Conservation (phyloP, 306 rosid genomes). For the Pyrus bretschneideri region DNA sequence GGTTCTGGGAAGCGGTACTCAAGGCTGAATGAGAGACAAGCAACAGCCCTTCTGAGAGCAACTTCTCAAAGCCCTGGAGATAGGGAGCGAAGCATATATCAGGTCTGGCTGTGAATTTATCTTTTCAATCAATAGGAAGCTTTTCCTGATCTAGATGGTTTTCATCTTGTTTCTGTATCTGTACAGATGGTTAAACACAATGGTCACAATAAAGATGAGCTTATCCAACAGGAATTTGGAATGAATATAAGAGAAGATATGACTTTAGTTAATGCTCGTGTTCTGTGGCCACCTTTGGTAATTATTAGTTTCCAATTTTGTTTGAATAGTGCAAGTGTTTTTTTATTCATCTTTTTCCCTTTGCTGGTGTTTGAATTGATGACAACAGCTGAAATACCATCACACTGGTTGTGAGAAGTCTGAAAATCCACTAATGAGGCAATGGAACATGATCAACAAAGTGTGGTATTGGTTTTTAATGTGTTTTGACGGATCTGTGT, state of each 20-base stretch:
- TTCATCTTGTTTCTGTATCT: too few species aligned
- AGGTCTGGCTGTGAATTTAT: conserved; percentile 10
- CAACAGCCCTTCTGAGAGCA: conserved; percentile 43
- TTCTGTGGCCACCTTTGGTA: conserved; percentile 53
- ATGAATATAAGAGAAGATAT: conserved; percentile 28
- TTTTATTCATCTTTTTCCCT: too few species aligned
- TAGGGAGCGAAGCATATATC: conserved; percentile 11
- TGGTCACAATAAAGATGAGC: conserved; percentile 9
- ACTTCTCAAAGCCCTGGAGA: conserved; percentile 58
- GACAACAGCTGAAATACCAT: conserved; percentile 40
- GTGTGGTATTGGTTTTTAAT: conserved; percentile 18
- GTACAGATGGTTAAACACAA: conserved; percentile 27
- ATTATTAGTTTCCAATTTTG: too few species aligned
- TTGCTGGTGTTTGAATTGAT: too few species aligned
- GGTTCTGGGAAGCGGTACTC: conserved; percentile 60
- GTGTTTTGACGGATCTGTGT: too few species aligned
- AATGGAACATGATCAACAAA: conserved; percentile 85
- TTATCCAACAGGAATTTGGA: conserved; percentile 33
- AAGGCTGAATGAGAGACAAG: conserved; percentile 51
- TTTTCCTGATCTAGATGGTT: too few species aligned
- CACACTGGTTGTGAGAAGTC: conserved; percentile 26
- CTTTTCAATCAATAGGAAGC: not conserved
- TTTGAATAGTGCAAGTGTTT: too few species aligned
- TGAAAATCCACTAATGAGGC: conserved; percentile 57
- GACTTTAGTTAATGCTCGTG: conserved; percentile 45